Percentiles rank a stretch among this genome's conserved stretches.
Evolutionary conservation across 208 protist genomes (phyloP).

Genomic region (Herpetomonas muscarum): DNA sequence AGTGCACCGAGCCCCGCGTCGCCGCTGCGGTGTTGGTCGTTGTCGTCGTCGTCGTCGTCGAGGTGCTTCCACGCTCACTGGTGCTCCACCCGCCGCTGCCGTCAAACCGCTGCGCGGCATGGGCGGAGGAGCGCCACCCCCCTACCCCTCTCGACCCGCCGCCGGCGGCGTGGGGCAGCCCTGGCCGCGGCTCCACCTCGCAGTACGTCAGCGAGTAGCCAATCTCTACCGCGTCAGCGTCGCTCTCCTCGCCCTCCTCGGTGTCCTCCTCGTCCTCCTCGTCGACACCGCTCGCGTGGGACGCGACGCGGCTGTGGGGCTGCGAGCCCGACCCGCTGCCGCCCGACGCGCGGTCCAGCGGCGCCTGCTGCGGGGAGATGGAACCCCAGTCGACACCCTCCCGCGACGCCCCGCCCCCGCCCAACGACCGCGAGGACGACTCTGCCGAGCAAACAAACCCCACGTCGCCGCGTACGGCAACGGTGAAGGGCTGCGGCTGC

Average conservation of each 20-base stretch:
- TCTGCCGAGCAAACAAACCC: constrained; percentile 50
- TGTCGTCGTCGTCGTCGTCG: too few species aligned
- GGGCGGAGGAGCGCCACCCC: too few species aligned
- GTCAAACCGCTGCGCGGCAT: too few species aligned
- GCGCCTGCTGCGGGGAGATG: constrained; percentile 7
- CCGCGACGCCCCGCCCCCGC: too few species aligned
- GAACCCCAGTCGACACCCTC: too few species aligned
- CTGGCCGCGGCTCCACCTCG: constrained; percentile 35
- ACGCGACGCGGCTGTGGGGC: constrained; percentile 13
- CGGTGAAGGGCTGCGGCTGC: constrained; percentile 38
- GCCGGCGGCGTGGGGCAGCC: too few species aligned
- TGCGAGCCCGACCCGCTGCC: neutral
- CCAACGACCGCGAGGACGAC: neutral
- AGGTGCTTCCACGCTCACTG: too few species aligned
- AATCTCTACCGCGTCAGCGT: constrained; percentile 43
- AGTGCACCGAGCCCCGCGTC: neutral
- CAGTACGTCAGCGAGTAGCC: constrained; percentile 75
- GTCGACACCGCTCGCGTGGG: constrained; percentile 10
- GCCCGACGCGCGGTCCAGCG: neutral
- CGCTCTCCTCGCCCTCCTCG: constrained; percentile 13
- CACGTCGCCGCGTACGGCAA: constrained; percentile 41
- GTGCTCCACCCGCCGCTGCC: too few species aligned
- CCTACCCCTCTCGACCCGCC: too few species aligned
- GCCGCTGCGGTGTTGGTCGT: neutral
- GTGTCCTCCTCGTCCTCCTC: constrained; percentile 17